Percentiles rank a stretch among this genome's conserved stretches.
Conservation (phyloP, 2,329 filamentous ascomycete species). For the Xylaria sp. region DNA sequence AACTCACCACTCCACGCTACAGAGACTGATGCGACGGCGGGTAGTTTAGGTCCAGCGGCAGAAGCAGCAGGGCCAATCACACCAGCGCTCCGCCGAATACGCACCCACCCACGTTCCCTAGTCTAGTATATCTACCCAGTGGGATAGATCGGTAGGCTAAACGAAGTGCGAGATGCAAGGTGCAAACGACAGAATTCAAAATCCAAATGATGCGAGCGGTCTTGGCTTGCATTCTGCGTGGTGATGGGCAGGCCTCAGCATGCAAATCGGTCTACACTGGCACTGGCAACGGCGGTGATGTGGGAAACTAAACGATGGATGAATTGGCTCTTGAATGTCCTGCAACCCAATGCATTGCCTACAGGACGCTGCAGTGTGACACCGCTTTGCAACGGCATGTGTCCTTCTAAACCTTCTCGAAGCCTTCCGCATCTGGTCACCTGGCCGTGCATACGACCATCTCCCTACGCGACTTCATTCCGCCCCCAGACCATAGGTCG, state of each 20-base stretch:
- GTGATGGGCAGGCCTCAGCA: constrained; percentile 27
- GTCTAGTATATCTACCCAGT: no score
- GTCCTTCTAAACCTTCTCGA: constrained; percentile 37
- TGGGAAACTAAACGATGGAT: constrained; percentile 13
- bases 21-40: constrained; percentile 2
- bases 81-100: constrained; percentile 14
- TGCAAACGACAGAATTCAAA: constrained; percentile 13
- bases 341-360: not conserved
- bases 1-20: constrained; percentile 9
- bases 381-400: constrained; percentile 36
- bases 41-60: not conserved
- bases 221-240: constrained; percentile 26
- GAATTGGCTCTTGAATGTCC: not conserved
- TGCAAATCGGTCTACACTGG: constrained; percentile 32
- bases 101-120: constrained; percentile 7
- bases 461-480: constrained; percentile 23
- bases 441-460: constrained; percentile 37
- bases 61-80: constrained; percentile 13
- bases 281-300: constrained; percentile 2
- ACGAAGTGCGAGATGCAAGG: no score
- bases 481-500: constrained; percentile 22
- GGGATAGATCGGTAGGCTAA: no score
- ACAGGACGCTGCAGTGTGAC: constrained; percentile 33
- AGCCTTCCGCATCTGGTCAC: constrained; percentile 38
- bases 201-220: constrained; percentile 6